A percentile compares a stretch with the other conserved stretches of the same genome.
Evolutionary conservation across 1,139 yeast genomes (phyloP).

Genomic region (Geotrichum reessii): DNA sequence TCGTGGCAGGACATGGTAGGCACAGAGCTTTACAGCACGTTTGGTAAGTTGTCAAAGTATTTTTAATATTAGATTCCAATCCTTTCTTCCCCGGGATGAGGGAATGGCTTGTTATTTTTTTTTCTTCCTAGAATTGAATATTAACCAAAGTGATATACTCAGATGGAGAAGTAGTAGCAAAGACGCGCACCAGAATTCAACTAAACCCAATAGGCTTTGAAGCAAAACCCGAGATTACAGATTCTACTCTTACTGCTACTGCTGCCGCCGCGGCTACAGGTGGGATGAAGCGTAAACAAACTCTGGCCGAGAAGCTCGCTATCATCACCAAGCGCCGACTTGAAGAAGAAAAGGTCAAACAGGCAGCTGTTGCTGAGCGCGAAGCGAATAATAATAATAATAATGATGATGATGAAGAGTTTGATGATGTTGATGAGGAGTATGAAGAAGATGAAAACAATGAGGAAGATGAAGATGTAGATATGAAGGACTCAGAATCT

Average conservation of each 20-base stretch:
- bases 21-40: slow-evolving; percentile 53
- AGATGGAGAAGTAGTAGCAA: slow-evolving; percentile 30
- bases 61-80: too few relatives aligned
- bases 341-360: slow-evolving; percentile 6
- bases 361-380: background rate
- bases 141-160: too few relatives aligned
- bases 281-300: slow-evolving; percentile 10
- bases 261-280: background rate
- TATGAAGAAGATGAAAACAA: slow-evolving; percentile 9
- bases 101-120: slow-evolving; percentile 1
- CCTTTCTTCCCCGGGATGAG: too few relatives aligned
- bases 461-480: slow-evolving; percentile 5
- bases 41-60: slow-evolving; percentile 11
- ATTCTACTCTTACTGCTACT: slow-evolving; percentile 2
- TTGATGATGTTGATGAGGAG: slow-evolving; percentile 1
- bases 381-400: background rate
- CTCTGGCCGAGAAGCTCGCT: slow-evolving; percentile 27
- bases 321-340: slow-evolving; percentile 21
- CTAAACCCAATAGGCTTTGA: slow-evolving; percentile 24
- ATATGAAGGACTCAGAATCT: background rate
- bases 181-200: slow-evolving; percentile 26
- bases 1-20: slow-evolving; percentile 78
- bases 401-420: background rate
- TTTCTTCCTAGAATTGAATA: too few relatives aligned
- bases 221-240: slow-evolving; percentile 19